Base-by-base conservation (phyloP, 257 asterid species). In the Jacaranda mimosifolia region DNA sequence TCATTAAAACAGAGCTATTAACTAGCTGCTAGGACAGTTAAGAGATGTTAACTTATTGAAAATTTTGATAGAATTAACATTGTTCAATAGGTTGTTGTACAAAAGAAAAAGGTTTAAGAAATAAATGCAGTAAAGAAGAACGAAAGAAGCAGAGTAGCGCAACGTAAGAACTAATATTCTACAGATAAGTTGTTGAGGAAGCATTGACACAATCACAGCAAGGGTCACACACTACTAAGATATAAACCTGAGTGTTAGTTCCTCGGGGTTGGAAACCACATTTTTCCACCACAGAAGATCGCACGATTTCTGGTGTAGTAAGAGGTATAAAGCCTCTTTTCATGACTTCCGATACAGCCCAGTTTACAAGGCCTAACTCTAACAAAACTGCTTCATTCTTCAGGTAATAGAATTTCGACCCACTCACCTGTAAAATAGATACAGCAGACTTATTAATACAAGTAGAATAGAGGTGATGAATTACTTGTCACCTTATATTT, bases 191-290 rank as follows among this genome's bases (percentile, higher is more conserved):
- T 9, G 32, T 56, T 17, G 35, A 53, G 72, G 18, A 12, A 52
- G 51, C 36, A 74, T 72, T 60, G 9, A n/a, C 51, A 62, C 39
- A 35, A 4, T 9, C 62, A 55, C 2, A 12, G 51, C 76, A 55
- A 17, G 40, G 53, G 43, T 3, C 3, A 55, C 76, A 0, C 55
- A n/a, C 36, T 45, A 26, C 35, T 12, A 80, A 59, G 53, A 49
- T 18, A 4, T 18, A 42, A 77, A 96, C 99, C 98, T 93, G 99
- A 85, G 99, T 93, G 85, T 93, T 96, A 13, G 96, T 80, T 78
- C 98, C 99, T 45, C 97, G 97, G 62, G 99, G 99, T 87, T 91
- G 99, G 81, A 96, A 96, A 57, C 98, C 99, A 48, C 99, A 96
- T 85, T 96, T 96, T 83, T 96, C 98, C 56, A 96, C 91, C 62